Evolutionary conservation across 352 stramenopile species (phyloP), one percentile per base, ranked within the genome.

Genomic region (Phytopythium kandeliae): DNA sequence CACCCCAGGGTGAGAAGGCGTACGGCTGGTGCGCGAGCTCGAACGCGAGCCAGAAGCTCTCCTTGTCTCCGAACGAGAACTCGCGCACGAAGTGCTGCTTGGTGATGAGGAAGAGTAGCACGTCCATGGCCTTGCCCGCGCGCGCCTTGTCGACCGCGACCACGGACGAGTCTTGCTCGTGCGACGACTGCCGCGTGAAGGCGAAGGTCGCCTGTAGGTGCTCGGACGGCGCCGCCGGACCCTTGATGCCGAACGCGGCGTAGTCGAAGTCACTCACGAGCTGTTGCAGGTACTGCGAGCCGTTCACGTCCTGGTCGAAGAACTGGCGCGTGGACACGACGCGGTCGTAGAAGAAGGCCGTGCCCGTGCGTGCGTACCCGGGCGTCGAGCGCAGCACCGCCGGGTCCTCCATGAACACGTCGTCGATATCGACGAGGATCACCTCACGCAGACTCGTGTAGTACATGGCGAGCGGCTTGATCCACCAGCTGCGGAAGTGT

Each of bases 331-430:
- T 34, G 17, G 45, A 47, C 50, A 75, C 66, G 26, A 85, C 70
- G 24, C 69, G 77, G 51, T 89, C 74, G 61, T 80, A 89, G 64
- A 75, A 86, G 55, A 86, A 86, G 8, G 67, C 71, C 2, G 74
- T 82, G 41, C 71, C 74, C 8, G 65, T 83, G 21, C 17, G 40
- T 19, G 26, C 54, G 60, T 86, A 86, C 31, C 61, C 67, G 3
- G 66, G 54, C 24, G 69, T 55, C 8, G 65, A 43, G 1, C 71
- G 63, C 17, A 83, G 31, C 38, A 59, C 46, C 30, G 69, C 66
- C 16, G 70, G 69, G 36, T 86, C 55, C 38, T 71, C 71, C 28
- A 86, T 42, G 31, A 72, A 52, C 26, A 86, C 55, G 21, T 75
- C 74, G 48, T 83, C 74, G 17, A 74, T 70, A 54, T 86, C 74